Base-by-base conservation (phyloP, 768 basidiomycete genomes). In the Boletus speciosus region DNA sequence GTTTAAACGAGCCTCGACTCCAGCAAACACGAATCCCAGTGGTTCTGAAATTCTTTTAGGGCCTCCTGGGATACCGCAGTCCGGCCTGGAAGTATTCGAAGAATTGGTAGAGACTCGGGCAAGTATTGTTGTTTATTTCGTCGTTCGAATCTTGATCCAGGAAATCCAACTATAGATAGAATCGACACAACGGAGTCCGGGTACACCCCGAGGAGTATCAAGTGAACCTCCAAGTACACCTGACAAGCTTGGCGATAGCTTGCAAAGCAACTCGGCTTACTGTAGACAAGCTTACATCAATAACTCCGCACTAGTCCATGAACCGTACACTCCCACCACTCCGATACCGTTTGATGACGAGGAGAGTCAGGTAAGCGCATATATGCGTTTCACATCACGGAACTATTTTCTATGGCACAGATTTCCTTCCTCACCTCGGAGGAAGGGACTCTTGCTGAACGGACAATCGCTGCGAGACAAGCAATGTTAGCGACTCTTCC, bases 401-500 rank as follows among this genome's bases (percentile, higher is more conserved):
- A 31, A 31, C 47, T 21, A n/a, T 35, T 27, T 23, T 21, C n/a
- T 41, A 15, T 12, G 5, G 25, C 43, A 25, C 37, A 62, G 65
- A 47, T 47, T 21, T 44, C 31, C 15, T 19, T 29, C 15, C 21
- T n/a, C 7, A 15, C 37, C 19, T 31, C 41, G 11, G 49, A 52
- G 27, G 36, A 49, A 11, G 49, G 14, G 7, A 54, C 54, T 23
- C 47, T 56, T 23, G 68, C 71, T 0, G 67, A 75, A 43, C 78
- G 77, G 31, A 73, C 77, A 50, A 77, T 82, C 54, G 73, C 77
- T 41, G 76, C 79, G 4, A 74, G 88, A 67, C 79, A 84, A 57
- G 71, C 77, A 6, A 67, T 83, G 14, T 71, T 91, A 6, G 80
- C 81, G 1, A 60, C 71, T 3, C 79, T 91, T 38, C 86, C 86